Conservation (phyloP, 768 basidiomycete species). For the Calvatia gigantea region DNA sequence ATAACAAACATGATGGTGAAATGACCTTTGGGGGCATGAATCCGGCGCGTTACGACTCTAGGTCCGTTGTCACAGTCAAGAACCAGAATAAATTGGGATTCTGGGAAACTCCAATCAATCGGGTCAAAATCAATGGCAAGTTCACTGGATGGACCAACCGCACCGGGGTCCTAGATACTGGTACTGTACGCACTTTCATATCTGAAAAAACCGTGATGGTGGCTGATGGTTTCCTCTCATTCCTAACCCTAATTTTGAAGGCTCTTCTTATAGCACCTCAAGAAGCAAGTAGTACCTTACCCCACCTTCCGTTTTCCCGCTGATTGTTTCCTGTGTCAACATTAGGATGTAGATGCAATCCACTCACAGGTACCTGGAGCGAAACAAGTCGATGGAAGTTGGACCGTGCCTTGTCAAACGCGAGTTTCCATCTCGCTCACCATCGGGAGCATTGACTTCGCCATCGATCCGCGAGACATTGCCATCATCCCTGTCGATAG, state of each 20-base stretch:
- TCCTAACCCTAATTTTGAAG: neutral
- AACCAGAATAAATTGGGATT: conserved; percentile 71
- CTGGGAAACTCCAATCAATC: conserved; percentile 72
- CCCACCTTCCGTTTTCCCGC: conserved; percentile 11
- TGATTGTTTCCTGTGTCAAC: neutral
- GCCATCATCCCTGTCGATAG: conserved; percentile 47
- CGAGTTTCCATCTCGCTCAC: conserved; percentile 48
- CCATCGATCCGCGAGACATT: conserved; percentile 58
- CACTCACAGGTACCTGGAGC: conserved; percentile 58
- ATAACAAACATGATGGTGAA: conserved; percentile 71
- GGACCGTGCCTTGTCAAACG: conserved; percentile 65
- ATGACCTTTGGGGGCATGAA: conserved; percentile 68
- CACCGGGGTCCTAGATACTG: conserved; percentile 71
- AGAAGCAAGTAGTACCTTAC: neutral
- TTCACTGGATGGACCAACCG: conserved; percentile 51
- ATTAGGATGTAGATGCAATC: conserved; percentile 49
- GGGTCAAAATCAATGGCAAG: conserved; percentile 54
- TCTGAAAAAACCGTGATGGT: neutral
- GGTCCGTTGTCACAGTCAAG: conserved; percentile 52
- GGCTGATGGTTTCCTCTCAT: neutral
- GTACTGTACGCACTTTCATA: conserved; percentile 12
- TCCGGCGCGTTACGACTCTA: conserved; percentile 57
- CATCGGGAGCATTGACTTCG: conserved; percentile 55
- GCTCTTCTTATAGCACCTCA: conserved; percentile 4
- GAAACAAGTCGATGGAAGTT: conserved; percentile 42